These are phyloP conservation scores for Leptographium flavum DNA, from an alignment of 2,329 filamentous ascomycete genomes.

Conservation along the genomic window DNA sequence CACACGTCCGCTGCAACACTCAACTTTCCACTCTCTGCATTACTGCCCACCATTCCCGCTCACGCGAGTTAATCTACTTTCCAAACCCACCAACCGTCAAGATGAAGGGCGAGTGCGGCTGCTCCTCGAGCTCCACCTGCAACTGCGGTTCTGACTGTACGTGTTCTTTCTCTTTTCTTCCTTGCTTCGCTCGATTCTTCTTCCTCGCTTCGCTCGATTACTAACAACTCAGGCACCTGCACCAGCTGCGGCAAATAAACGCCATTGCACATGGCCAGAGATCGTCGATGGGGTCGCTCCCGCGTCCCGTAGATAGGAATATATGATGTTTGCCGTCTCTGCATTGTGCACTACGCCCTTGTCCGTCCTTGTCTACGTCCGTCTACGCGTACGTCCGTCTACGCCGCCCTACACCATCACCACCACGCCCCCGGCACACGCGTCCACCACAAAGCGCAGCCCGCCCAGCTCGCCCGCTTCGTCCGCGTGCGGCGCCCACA, in stretches of 20 bases:
- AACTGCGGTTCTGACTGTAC: constrained; percentile 14
- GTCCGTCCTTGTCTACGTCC: too few relatives aligned
- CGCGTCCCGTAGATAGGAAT: background rate
- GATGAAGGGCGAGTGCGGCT: constrained; percentile 25
- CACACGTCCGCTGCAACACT: background rate
- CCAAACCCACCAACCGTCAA: constrained; percentile 13
- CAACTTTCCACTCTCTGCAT: background rate
- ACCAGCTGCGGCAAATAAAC: constrained; percentile 23
- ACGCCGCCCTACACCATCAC: constrained; percentile 1
- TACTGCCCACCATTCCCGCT: constrained; percentile 10
- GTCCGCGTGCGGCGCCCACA: background rate
- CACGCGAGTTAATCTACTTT: constrained; percentile 8
- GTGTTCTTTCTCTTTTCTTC: background rate
- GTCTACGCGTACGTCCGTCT: too few relatives aligned
- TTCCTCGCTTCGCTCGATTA: too few relatives aligned
- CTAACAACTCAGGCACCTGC: constrained; percentile 20
- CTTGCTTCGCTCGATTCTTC: background rate
- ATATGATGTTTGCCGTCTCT: background rate
- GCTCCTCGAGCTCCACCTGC: constrained; percentile 21
- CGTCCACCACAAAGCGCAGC: constrained; percentile 5
- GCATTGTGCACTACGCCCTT: too few relatives aligned
- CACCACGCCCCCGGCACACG: background rate
- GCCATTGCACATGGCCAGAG: too few relatives aligned
- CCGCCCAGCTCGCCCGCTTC: background rate
- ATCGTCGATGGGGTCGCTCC: too few relatives aligned